Base-by-base conservation (phyloP, 129 eudicot species). In the Rutidosis leptorrhynchoides region DNA sequence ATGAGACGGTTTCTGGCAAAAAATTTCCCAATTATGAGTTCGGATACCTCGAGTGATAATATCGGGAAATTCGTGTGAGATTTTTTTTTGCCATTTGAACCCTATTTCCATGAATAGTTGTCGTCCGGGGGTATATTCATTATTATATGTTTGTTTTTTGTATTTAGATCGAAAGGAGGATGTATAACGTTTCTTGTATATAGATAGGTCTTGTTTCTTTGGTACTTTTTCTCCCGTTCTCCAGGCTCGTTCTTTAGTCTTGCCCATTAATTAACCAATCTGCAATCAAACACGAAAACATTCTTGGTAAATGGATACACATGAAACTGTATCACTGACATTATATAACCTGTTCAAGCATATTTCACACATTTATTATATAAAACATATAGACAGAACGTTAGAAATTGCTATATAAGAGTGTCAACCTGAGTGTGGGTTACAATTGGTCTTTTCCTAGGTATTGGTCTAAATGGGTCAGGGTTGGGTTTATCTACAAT, bases 231-330 rank as follows among this genome's bases (percentile, higher is more conserved):
- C 14, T 43, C 33, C 16, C 24, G 15, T 15, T 64, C 68, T 64
- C 55, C 55, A 64, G 10, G 55, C 37, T 22, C 35, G 16, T 42
- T 64, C 35, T 15, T 7, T 64, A 16, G 68, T 42, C 55, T 12
- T 64, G 56, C 55, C 35, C 55, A 63, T 63, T 22, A 10, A 6
- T 15, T n/a, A n/a, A n/a, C n/a, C n/a, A n/a, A n/a, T 40, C 68
- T 64, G 32, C 33, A 64, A 42, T 22, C 55, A 22, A 43, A 15
- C 23, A 64, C 15, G 24, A 63, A 21, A 63, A 43, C 21, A n/a
- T 40, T 64, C 42, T 55, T 6, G 7, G 33, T n/a, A n/a, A n/a
- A 42, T 12, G 15, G 19, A 63, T 64, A 64, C 23, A 62, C 30
- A 62, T 35, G 52, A 62, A 62, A 30, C 27, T 16, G n/a, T n/a